Conservation (phyloP, 2,329 filamentous ascomycete genomes). For the Akanthomyces lecanii region DNA sequence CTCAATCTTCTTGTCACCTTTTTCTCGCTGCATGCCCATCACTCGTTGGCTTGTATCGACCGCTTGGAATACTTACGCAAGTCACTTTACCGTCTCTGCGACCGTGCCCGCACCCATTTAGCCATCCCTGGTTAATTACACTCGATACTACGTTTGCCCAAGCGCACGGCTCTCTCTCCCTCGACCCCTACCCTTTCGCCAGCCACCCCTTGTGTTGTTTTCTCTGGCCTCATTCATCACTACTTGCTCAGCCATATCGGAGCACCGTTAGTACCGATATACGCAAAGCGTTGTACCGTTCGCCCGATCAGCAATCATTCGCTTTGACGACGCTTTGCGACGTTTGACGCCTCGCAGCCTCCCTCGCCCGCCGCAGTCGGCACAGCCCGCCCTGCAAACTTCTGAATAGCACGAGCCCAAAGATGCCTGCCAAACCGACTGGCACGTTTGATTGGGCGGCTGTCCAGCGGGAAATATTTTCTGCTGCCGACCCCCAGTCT, state of each 20-base stretch:
- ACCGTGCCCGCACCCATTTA: background rate
- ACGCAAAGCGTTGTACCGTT: background rate
- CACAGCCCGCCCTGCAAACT: background rate
- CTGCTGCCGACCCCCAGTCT: background rate
- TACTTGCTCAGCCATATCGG: background rate
- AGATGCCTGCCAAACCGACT: background rate
- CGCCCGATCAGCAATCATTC: background rate
- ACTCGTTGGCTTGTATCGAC: background rate
- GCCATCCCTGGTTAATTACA: background rate
- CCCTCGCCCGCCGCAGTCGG: background rate
- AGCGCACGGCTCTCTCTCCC: conserved; percentile 8
- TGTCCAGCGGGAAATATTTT: conserved; percentile 6
- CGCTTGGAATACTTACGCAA: too few relatives aligned
- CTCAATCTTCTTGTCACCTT: background rate
- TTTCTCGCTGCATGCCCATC: background rate
- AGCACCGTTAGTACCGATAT: background rate
- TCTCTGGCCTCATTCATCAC: background rate
- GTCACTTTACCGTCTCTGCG: background rate
- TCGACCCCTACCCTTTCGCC: background rate
- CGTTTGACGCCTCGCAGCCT: background rate
- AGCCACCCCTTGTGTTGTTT: background rate
- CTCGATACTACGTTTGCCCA: background rate
- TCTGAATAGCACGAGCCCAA: background rate
- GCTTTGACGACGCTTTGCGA: background rate
- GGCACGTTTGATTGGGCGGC: conserved; percentile 8